Base-by-base conservation (phyloP, 2,329 filamentous ascomycete species). In the Aspergillus sp. region DNA sequence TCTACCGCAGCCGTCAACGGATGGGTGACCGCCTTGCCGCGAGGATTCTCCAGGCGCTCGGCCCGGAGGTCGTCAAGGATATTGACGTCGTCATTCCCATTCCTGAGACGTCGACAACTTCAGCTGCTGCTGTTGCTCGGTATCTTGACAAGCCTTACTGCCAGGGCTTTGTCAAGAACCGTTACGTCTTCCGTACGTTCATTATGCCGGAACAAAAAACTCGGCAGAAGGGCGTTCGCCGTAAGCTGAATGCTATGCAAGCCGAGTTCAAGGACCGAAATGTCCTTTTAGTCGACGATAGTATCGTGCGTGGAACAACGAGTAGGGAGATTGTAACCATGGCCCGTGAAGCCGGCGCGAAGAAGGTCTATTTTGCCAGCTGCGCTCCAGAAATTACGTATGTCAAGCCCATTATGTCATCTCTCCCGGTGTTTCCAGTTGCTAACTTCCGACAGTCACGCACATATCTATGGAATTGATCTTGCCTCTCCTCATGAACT, bases 171-270 rank as follows among this genome's bases (percentile, higher is more conserved):
- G 87, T 96, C 63, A 96, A 95, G 82, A 96, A 96, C 75, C 84
- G 90, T 52, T 96, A 96, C 72, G 89, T 96, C 59, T 92, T 91
- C 81, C 85, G 91, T 50, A 96, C 91, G 1, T 95, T 93, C 73
- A 93, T 92, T 70, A 90, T 90, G 87, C 88, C 93, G 2, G 89
- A 89, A 27, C 93, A 97, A 73, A 86, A 86, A 65, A 84, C 87
- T 17, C 84, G 93, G 4, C 86, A 95, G 68, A 93, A 93, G 76
- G 89, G 91, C 64, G 91, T 98, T 9, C 88, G 93, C 4, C 86
- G 93, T 49, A 98, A 98, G 78, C 82, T 98, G 40, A 93, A 90
- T 60, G 86, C 93, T 19, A 96, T 97, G 75, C 85, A 87, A 24
- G 86, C 88, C 39, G 92, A 97, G 71, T 97, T 97, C 75, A 81